phyloP scores from a whole-genome alignment of 805 yeast genomes.

The Torulaspora franciscae region DNA sequence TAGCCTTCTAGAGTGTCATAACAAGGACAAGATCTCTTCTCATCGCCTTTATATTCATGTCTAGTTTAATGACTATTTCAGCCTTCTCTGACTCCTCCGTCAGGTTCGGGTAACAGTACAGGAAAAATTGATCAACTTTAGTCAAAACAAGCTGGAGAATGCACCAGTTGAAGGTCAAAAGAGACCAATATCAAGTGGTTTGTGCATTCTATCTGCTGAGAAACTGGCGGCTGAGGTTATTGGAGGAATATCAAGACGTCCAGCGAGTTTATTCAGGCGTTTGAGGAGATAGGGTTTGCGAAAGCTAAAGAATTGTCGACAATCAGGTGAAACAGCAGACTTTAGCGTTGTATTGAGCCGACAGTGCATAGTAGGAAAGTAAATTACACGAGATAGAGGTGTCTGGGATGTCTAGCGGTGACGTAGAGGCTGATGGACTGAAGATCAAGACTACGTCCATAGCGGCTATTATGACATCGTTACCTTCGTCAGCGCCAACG shows the following conservation, averaged over 20 bases:
- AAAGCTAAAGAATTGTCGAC: not conserved
- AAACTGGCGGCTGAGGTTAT: not conserved
- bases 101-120: not conserved
- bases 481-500: constrained; percentile 3
- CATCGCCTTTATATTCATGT: not conserved
- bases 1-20: not conserved
- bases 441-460: constrained; percentile 6
- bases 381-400: not conserved
- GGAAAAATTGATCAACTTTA: constrained; percentile 2
- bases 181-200: not conserved
- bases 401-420: not conserved
- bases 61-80: not conserved
- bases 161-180: not conserved
- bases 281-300: not conserved
- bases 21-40: not conserved
- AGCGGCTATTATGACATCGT: constrained; percentile 10
- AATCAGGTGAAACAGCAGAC: not conserved
- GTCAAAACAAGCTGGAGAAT: constrained; percentile 1
- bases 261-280: not conserved
- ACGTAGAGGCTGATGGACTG: not conserved
- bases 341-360: not conserved
- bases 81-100: constrained; percentile 5
- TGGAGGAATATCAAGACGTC: not conserved
- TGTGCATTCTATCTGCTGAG: not conserved
- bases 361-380: not conserved